phyloP scores from a whole-genome alignment of 225 moss, liverwort and hornwort genomes.

The Climacium dendroides region DNA sequence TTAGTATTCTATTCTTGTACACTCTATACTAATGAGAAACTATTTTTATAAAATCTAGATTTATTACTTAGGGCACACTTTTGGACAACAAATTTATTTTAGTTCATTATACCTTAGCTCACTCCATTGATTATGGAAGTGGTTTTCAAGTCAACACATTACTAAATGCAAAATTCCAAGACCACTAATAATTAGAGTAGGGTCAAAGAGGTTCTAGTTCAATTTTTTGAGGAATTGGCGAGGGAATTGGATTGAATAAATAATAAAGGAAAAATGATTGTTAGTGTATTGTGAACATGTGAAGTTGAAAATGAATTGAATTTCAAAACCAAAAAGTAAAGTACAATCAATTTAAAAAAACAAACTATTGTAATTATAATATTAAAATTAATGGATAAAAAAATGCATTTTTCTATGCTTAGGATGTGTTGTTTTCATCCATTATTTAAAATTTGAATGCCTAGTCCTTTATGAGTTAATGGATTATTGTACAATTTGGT shows the following conservation, averaged over 20 bases:
- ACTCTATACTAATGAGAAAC: neutral
- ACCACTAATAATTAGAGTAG: neutral
- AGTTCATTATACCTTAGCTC: rapidly evolving
- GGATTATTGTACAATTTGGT: neutral
- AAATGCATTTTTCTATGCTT: neutral
- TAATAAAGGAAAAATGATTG: neutral
- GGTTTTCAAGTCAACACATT: rapidly evolving
- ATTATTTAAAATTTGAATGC: too few species aligned
- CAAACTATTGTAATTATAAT: neutral
- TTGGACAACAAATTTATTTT: neutral
- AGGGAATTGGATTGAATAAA: neutral
- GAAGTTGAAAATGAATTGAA: neutral
- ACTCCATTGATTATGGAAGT: neutral
- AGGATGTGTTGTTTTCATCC: neutral
- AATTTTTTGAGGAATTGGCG: neutral
- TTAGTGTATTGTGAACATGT: neutral
- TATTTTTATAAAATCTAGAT: neutral
- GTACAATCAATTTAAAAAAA: neutral
- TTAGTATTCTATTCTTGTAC: neutral
- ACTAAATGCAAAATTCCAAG: neutral
- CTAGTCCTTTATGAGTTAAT: neutral
- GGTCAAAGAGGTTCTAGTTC: neutral
- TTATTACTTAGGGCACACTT: neutral
- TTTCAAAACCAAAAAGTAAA: neutral
- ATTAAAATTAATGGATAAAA: neutral